Evolutionary conservation across 768 basidiomycete species (phyloP).

Genomic region (Floccularia luteovirens): DNA sequence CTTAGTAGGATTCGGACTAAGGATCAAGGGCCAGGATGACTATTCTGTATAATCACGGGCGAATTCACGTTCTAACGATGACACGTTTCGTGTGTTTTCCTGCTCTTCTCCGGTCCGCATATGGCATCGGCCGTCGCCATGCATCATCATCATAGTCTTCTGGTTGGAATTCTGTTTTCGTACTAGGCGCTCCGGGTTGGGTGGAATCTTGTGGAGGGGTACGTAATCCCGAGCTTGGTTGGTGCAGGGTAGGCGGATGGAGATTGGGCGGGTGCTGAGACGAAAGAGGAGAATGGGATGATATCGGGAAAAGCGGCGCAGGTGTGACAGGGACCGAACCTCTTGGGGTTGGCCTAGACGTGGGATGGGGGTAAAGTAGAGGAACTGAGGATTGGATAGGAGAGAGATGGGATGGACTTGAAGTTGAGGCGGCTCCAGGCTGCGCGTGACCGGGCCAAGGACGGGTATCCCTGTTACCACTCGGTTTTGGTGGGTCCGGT

Average conservation of each 20-base stretch:
- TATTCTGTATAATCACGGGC: no score
- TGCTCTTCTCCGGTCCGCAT: constrained; percentile 66
- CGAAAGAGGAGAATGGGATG: constrained; percentile 19
- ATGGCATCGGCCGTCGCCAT: constrained; percentile 68
- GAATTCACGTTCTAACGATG: constrained; percentile 51
- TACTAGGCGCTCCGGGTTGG: constrained; percentile 20
- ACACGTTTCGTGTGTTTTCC: constrained; percentile 77
- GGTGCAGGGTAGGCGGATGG: constrained; percentile 24
- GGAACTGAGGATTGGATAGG: constrained; percentile 21
- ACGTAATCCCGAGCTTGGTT: constrained; percentile 29
- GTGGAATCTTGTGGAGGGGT: constrained; percentile 38
- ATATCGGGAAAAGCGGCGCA: constrained; percentile 23
- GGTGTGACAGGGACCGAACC: constrained; percentile 23
- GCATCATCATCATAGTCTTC: constrained; percentile 65
- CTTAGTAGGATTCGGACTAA: no score
- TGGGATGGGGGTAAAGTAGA: constrained; percentile 25
- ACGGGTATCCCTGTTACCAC: constrained; percentile 15
- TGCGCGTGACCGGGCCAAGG: constrained; percentile 12
- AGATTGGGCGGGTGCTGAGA: constrained; percentile 22
- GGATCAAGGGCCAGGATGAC: no score
- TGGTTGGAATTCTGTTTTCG: constrained; percentile 27
- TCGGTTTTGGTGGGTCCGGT: constrained; percentile 17
- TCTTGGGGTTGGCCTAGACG: constrained; percentile 23
- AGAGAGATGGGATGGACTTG: constrained; percentile 22
- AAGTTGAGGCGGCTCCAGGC: constrained; percentile 6